Evolutionary conservation across 1,139 yeast genomes (phyloP).

Genomic region (Blastobotrys ciferrii): DNA sequence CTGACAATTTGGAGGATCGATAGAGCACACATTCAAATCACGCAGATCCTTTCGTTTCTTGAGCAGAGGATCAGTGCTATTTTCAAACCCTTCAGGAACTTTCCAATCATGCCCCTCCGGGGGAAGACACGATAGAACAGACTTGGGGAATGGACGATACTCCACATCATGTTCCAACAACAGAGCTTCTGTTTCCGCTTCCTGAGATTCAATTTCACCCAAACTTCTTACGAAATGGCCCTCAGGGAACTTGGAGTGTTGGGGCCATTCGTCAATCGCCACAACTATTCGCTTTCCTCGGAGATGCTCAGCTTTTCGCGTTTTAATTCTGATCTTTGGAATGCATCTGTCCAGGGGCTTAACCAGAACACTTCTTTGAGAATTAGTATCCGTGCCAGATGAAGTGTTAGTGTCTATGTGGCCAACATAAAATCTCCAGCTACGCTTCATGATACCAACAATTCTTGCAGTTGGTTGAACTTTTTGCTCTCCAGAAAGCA

Average conservation of each 20-base stretch:
- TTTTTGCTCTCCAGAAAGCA: slow-evolving; percentile 43
- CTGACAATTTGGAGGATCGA: slow-evolving; percentile 97
- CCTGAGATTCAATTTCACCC: slow-evolving; percentile 87
- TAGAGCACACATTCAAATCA: slow-evolving; percentile 86
- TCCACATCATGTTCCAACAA: slow-evolving; percentile 94
- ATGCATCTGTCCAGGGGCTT: slow-evolving; percentile 84
- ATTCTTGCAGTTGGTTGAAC: slow-evolving; percentile 89
- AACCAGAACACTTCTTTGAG: slow-evolving; percentile 74
- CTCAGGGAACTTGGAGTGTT: slow-evolving; percentile 78
- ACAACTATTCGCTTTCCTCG: slow-evolving; percentile 87
- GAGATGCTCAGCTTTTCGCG: slow-evolving; percentile 80
- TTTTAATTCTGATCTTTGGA: slow-evolving; percentile 83
- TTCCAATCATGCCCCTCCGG: slow-evolving; percentile 90
- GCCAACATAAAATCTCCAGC: slow-evolving; percentile 97
- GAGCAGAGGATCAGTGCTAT: slow-evolving; percentile 44
- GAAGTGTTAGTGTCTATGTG: slow-evolving; percentile 80
- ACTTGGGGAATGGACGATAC: slow-evolving; percentile 90
- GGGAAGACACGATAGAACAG: slow-evolving; percentile 90
- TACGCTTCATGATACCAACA: slow-evolving; percentile 84
- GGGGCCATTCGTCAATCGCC: slow-evolving; percentile 91
- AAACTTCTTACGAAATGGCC: slow-evolving; percentile 91
- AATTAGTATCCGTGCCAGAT: slow-evolving; percentile 41
- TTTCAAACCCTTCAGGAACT: slow-evolving; percentile 63
- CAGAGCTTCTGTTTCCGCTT: slow-evolving; percentile 95
- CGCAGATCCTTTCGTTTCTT: slow-evolving; percentile 71